These are phyloP conservation scores for Falciphora oryzae DNA, from an alignment of 2,329 filamentous ascomycete genomes.

Conservation along the genomic window DNA sequence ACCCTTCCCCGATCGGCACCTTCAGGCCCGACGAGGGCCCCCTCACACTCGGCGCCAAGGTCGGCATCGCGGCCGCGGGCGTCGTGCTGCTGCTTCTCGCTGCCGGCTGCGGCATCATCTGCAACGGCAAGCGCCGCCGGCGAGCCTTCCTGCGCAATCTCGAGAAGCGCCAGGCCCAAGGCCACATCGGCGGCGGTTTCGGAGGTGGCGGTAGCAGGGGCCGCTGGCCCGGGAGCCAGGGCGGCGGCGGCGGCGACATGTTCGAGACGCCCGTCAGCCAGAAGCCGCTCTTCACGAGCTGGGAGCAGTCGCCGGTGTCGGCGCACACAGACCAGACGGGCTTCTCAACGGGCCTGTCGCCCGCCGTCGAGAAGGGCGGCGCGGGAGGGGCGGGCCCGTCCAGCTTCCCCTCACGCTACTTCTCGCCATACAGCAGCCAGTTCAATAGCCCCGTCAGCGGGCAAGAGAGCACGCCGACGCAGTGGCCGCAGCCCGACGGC, in stretches of 20 bases:
- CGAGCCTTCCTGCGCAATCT: conserved; percentile 44
- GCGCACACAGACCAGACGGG: conserved; percentile 30
- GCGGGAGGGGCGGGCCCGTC: conserved; percentile 8
- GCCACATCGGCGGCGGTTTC: conserved; percentile 35
- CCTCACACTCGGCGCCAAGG: conserved; percentile 47
- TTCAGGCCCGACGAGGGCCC: conserved; percentile 39
- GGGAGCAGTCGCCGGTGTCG: conserved; percentile 48
- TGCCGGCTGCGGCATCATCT: conserved; percentile 47
- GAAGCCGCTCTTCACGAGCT: conserved; percentile 42
- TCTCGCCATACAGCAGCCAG: conserved; percentile 55
- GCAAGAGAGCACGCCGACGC: conserved; percentile 27
- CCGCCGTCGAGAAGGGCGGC: conserved; percentile 16
- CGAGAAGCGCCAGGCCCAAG: conserved; percentile 30
- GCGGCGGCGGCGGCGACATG: conserved; percentile 39
- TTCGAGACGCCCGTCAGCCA: conserved; percentile 50
- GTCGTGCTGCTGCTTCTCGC: conserved; percentile 41
- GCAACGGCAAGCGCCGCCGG: conserved; percentile 50
- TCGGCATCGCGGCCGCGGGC: conserved; percentile 51
- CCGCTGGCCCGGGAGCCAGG: conserved; percentile 20
- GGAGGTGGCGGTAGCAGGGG: conserved; percentile 18
- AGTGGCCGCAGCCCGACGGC: conserved; percentile 28
- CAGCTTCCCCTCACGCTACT: conserved; percentile 36
- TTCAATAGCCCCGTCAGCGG: conserved; percentile 52
- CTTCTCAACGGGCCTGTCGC: conserved; percentile 9
- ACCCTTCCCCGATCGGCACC: conserved; percentile 34